Base-by-base conservation (phyloP, 1,284 basidiomycete genomes). In the Austroboletus rostrupii region DNA sequence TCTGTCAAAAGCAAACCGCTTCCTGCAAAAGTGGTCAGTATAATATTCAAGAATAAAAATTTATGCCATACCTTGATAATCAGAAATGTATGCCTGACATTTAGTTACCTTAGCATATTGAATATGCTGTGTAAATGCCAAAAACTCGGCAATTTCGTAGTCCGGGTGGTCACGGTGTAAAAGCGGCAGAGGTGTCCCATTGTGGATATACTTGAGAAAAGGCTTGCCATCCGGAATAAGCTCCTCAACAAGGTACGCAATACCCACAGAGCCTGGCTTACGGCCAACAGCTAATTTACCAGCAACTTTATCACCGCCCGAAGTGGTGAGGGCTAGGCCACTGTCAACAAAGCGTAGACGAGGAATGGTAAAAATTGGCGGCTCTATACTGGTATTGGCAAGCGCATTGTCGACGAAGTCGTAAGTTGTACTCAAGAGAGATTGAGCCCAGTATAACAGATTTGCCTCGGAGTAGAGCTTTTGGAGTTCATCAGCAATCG, bases 61-160 rank as follows among this genome's bases (percentile, higher is more conserved):
- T 4, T 9, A 36, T 9, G 3, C 20, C 44, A 20, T 19, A 39
- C 45, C 45, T 32, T 46, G 45, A n/a, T 46, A 46, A 5, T 46
- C 45, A 5, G 45, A 46, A 0, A 46, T 39, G 11, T 29, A 46
- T 3, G 21, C 28, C 11, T 38, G 45, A 3, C 28, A 17, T 0
- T 21, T 20, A 0, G 37, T 31, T 16, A 31, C 29, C 29, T 37
- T 46, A 0, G 19, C 9, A 11, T 45, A 45, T 8, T 45, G 50
- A 12, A 51, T 19, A 12, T 51, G 50, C 16, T 51, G 46, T 1
- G 43, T 48, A 7, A 52, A 46, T 0, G 45, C 12, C 11, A 46
- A 13, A 14, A 46, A 46, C 11, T 36, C 9, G 5, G 45, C 21
- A 28, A 46, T 14, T 12, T 47, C 45, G 23, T 40, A 8, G 1